Conservation (phyloP, 2,329 filamentous ascomycete species). For the Gaeumannomyces tritici region DNA sequence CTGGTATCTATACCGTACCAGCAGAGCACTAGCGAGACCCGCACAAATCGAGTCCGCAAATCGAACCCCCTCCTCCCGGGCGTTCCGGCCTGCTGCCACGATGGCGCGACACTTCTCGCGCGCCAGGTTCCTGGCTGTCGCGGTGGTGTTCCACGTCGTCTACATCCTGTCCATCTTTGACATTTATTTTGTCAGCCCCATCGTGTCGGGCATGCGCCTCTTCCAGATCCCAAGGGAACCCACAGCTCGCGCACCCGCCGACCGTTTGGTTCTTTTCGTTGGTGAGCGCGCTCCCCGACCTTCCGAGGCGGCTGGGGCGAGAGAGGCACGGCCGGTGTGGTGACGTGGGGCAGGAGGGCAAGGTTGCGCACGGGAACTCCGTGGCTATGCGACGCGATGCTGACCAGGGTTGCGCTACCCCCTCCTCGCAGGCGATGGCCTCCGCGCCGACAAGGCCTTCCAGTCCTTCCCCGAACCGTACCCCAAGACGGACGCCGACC, state of each 20-base stretch:
- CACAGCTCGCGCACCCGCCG: conserved; percentile 63
- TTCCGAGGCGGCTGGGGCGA: background rate
- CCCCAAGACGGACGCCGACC: conserved; percentile 52
- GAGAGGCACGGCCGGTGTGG: too few relatives aligned
- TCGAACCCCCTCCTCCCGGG: background rate
- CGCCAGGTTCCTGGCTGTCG: conserved; percentile 77
- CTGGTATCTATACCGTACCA: too few relatives aligned
- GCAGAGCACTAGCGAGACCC: background rate
- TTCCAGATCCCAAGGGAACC: conserved; percentile 58
- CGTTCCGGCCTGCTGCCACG: background rate
- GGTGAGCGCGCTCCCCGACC: conserved; percentile 38
- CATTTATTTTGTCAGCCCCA: conserved; percentile 96
- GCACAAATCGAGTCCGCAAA: background rate
- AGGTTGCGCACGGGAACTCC: background rate
- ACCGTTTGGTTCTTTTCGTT: conserved; percentile 86
- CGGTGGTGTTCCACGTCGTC: conserved; percentile 83
- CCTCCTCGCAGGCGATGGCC: conserved; percentile 58
- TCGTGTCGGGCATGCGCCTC: conserved; percentile 88
- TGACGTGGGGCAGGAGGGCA: background rate
- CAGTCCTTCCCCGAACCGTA: conserved; percentile 87
- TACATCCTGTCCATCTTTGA: conserved; percentile 97
- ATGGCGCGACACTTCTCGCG: conserved; percentile 27
- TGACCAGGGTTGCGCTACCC: background rate
- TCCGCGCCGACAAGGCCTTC: conserved; percentile 96
- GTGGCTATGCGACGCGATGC: conserved; percentile 1